A percentile compares a stretch with the other conserved stretches of the same genome.
Conservation (phyloP, 495 filamentous ascomycete species). For the Podospora bellae-mahoneyi region DNA sequence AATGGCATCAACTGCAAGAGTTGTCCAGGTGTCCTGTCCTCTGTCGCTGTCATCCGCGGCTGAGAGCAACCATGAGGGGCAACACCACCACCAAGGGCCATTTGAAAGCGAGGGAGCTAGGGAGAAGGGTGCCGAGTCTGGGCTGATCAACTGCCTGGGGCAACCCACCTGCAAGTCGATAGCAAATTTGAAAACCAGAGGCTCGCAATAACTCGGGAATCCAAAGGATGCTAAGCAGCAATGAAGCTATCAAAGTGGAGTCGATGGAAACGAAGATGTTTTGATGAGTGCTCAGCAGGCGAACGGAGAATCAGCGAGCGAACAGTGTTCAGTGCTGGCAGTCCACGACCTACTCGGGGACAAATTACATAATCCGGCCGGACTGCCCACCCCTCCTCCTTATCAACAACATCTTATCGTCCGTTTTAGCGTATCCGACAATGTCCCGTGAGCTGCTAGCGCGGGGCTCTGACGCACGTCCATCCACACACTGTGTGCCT, state of each 20-base stretch:
- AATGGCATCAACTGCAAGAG: not conserved
- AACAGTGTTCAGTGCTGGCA: conserved; percentile 21
- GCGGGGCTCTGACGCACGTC: conserved; percentile 2
- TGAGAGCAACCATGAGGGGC: no score
- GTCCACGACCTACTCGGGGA: conserved; percentile 19
- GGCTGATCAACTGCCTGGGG: conserved; percentile 19
- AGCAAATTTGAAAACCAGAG: not conserved
- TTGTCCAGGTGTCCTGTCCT: not conserved
- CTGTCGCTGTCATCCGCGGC: not conserved
- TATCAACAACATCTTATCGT: not conserved
- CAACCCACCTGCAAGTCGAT: conserved; percentile 18
- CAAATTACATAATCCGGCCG: conserved; percentile 26
- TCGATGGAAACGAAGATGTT: not conserved
- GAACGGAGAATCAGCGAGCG: not conserved
- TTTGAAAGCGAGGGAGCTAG: not conserved
- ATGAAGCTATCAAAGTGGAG: not conserved
- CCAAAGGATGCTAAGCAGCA: not conserved
- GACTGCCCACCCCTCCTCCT: not conserved
- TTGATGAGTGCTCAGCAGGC: not conserved
- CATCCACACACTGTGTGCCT: not conserved
- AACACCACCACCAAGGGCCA: not conserved
- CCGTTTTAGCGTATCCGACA: conserved; percentile 8
- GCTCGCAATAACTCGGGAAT: not conserved
- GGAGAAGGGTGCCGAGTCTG: conserved; percentile 5
- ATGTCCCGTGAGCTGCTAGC: conserved; percentile 13